phyloP scores from a whole-genome alignment of 768 basidiomycete genomes.

The Tephrocybe rancida region DNA sequence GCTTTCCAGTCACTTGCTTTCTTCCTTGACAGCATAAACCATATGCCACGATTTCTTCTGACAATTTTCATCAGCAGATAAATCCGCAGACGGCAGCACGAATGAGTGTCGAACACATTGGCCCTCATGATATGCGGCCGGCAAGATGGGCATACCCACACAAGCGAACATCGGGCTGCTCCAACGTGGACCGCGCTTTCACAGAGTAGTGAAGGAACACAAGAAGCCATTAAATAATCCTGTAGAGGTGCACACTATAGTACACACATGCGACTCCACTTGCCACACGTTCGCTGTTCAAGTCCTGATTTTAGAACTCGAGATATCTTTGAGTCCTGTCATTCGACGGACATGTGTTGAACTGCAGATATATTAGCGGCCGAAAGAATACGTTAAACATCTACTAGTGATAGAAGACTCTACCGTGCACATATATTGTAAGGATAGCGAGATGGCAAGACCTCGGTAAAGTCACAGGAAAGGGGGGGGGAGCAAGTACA shows the following conservation, averaged over 20 bases:
- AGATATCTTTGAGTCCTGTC: too few relatives aligned
- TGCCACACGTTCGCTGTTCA: not conserved
- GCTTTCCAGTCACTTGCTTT: too few relatives aligned
- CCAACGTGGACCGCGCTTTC: not conserved
- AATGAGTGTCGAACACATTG: too few relatives aligned
- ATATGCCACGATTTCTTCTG: conserved; percentile 5
- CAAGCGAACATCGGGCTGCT: not conserved
- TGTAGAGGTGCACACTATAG: not conserved
- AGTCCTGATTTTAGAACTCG: too few relatives aligned
- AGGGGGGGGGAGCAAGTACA: conserved; percentile 9
- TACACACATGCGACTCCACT: not conserved
- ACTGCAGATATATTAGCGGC: not conserved
- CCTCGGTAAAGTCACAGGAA: not conserved
- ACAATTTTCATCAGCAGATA: not conserved
- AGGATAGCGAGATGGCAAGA: conserved; percentile 10
- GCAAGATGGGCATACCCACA: too few relatives aligned
- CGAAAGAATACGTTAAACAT: not conserved
- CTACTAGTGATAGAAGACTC: conserved; percentile 14
- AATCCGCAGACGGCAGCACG: not conserved
- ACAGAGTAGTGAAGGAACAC: not conserved
- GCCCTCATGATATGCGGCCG: too few relatives aligned
- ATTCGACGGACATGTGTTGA: too few relatives aligned
- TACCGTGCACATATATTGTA: conserved; percentile 9
- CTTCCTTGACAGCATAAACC: not conserved
- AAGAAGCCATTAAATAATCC: not conserved